phyloP scores from a whole-genome alignment of 2,329 filamentous ascomycete species.

The Trichocomaceae sp. region DNA sequence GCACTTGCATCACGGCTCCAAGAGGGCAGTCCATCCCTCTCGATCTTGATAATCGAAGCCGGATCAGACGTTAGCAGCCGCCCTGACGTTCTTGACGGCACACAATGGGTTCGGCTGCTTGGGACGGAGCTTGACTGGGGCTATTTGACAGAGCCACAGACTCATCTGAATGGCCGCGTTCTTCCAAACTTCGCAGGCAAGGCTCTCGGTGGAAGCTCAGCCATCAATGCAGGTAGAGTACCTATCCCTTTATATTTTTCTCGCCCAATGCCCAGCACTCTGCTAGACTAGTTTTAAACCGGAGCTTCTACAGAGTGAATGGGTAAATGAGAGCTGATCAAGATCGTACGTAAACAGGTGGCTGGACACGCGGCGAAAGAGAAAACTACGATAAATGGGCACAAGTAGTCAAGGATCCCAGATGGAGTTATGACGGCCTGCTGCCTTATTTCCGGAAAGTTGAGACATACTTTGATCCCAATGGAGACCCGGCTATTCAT shows the following conservation, averaged over 20 bases:
- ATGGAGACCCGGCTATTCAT: slow-evolving; percentile 20
- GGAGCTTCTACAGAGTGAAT: neutral
- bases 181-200: slow-evolving; percentile 26
- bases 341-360: slow-evolving; percentile 1
- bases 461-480: slow-evolving; percentile 21
- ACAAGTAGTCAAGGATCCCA: slow-evolving; percentile 17
- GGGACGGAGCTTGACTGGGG: slow-evolving; percentile 27
- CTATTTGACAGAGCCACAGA: slow-evolving; percentile 26
- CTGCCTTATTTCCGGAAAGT: slow-evolving; percentile 24
- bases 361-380: slow-evolving; percentile 18
- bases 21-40: slow-evolving; percentile 14
- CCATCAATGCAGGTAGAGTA: slow-evolving; percentile 24
- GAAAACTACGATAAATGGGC: slow-evolving; percentile 26
- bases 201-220: slow-evolving; percentile 22
- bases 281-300: no score
- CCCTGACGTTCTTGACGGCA: slow-evolving; percentile 6
- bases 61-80: slow-evolving; percentile 19
- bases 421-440: slow-evolving; percentile 25
- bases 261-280: no score
- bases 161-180: slow-evolving; percentile 20
- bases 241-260: no score
- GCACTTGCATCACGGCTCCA: slow-evolving; percentile 26
- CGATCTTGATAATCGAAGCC: slow-evolving; percentile 29
- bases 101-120: slow-evolving; percentile 18
- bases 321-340: neutral